Conservation (phyloP, 371 early-diverging fungal species). For the Lichtheimia hyalospora region DNA sequence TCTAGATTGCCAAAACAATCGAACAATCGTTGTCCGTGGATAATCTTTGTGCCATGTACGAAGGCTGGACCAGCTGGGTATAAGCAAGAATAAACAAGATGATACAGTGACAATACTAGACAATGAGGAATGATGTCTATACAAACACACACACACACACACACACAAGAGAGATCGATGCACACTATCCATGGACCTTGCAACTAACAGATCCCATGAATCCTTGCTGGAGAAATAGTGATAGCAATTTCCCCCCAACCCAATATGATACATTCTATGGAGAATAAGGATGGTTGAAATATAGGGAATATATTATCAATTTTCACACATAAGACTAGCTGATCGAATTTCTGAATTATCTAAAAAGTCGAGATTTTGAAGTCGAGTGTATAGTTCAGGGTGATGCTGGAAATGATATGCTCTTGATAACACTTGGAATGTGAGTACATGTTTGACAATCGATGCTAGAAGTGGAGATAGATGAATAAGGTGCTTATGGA, state of each 20-base stretch:
- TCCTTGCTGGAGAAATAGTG: too few relatives aligned
- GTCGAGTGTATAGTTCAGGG: conserved; percentile 18
- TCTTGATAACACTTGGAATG: conserved; percentile 58
- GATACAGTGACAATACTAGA: too few relatives aligned
- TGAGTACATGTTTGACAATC: conserved; percentile 58
- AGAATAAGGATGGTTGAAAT: too few relatives aligned
- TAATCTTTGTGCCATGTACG: conserved; percentile 62
- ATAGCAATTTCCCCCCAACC: too few relatives aligned
- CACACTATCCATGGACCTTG: too few relatives aligned
- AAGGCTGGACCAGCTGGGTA: conserved; percentile 64
- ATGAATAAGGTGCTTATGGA: not conserved
- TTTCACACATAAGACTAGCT: conserved; percentile 44
- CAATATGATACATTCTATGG: too few relatives aligned
- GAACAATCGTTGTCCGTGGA: conserved; percentile 56
- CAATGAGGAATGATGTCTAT: too few relatives aligned
- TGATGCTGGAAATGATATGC: conserved; percentile 46
- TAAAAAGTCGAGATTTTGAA: conserved; percentile 31
- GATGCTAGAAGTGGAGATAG: conserved; percentile 32
- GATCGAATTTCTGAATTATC: conserved; percentile 42
- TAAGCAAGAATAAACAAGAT: conserved; percentile 4
- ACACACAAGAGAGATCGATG: too few relatives aligned
- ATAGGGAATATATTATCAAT: not conserved
- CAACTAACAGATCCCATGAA: too few relatives aligned
- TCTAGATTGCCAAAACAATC: conserved; percentile 48
- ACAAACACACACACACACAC: too few relatives aligned